These are phyloP conservation scores for Heliamphora exappendiculata DNA, from an alignment of 148 eudicot species.

Conservation along the genomic window DNA sequence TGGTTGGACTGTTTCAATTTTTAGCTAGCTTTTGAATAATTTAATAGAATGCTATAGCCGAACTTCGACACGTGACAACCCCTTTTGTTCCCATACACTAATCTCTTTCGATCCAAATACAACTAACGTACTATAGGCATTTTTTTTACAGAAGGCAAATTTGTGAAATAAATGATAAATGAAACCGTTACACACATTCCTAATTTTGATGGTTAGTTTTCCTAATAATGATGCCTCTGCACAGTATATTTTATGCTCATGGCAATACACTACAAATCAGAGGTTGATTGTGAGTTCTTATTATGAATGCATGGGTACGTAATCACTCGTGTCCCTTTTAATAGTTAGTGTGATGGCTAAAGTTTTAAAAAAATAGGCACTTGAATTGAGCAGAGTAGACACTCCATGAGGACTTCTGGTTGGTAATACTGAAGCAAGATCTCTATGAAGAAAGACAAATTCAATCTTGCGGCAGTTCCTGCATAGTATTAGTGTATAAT, in stretches of 20 bases:
- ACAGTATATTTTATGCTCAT: neutral
- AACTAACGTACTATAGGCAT: neutral
- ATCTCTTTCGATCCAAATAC: neutral
- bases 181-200: constrained; percentile 85
- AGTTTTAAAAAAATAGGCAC: no score
- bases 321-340: no score
- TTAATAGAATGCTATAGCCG: neutral
- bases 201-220: constrained; percentile 58
- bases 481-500: no score
- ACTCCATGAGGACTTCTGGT: no score
- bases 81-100: neutral
- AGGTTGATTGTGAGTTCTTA: constrained; percentile 22
- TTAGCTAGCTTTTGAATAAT: no score
- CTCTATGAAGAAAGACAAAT: no score
- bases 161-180: constrained; percentile 86
- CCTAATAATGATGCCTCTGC: neutral
- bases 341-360: no score
- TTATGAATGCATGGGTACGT: constrained; percentile 54
- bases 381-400: no score
- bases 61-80: neutral
- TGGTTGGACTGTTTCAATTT: no score
- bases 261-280: neutral
- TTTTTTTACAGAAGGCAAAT: constrained; percentile 80
- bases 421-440: no score
- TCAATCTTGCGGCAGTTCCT: no score